Percentiles rank a stretch among this genome's conserved stretches.
phyloP scores from a whole-genome alignment of 2,329 filamentous ascomycete genomes.

The Arthroderma sp. region DNA sequence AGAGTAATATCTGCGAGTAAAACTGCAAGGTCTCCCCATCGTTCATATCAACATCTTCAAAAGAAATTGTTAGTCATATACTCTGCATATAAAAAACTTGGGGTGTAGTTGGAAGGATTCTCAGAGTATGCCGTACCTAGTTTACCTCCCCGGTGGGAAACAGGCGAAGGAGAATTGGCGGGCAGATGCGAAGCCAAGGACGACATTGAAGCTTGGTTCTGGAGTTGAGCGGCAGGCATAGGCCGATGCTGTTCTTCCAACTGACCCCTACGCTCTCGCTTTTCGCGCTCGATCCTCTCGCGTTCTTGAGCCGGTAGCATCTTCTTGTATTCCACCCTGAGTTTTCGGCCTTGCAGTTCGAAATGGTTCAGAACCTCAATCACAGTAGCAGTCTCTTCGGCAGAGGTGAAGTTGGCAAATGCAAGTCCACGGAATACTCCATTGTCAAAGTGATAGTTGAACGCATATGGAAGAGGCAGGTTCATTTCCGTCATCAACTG shows the following conservation, averaged over 20 bases:
- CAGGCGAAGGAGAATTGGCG: slow-evolving; percentile 52
- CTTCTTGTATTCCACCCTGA: slow-evolving; percentile 98
- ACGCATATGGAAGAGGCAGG: slow-evolving; percentile 88
- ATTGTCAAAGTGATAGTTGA: slow-evolving; percentile 99
- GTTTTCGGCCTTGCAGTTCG: slow-evolving; percentile 84
- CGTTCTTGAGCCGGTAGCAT: slow-evolving; percentile 93
- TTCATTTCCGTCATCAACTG: slow-evolving; percentile 89
- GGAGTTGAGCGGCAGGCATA: slow-evolving; percentile 50
- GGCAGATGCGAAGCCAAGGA: slow-evolving; percentile 56
- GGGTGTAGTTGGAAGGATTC: background rate
- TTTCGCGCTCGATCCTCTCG: slow-evolving; percentile 92
- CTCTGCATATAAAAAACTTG: slow-evolving; percentile 10
- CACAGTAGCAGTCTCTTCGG: slow-evolving; percentile 82
- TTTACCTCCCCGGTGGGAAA: slow-evolving; percentile 40
- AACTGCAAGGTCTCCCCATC: slow-evolving; percentile 75
- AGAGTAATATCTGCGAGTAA: slow-evolving; percentile 80
- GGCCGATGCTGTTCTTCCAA: slow-evolving; percentile 91
- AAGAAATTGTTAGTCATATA: slow-evolving; percentile 6
- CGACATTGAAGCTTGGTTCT: slow-evolving; percentile 75
- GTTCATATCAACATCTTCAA: slow-evolving; percentile 71
- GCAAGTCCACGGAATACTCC: slow-evolving; percentile 91
- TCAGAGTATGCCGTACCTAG: slow-evolving; percentile 18
- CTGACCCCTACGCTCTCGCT: slow-evolving; percentile 88
- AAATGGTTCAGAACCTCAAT: slow-evolving; percentile 93
- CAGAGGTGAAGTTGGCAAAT: slow-evolving; percentile 95